These are phyloP conservation scores for Grigorovia jiainica DNA, from an alignment of 805 yeast genomes.

Conservation along the genomic window DNA sequence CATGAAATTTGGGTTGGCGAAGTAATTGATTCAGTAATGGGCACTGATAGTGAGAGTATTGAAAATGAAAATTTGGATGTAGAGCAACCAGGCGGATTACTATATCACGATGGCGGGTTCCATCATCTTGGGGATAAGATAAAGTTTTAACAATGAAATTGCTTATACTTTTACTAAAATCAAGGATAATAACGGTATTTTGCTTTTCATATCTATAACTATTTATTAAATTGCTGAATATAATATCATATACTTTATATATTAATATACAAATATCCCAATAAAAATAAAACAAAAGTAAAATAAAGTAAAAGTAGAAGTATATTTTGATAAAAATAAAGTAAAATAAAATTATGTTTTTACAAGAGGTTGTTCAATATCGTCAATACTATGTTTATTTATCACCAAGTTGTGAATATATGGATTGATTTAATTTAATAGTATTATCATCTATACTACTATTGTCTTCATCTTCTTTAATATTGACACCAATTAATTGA, in stretches of 20 bases:
- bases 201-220: too few species aligned
- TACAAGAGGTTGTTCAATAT: too few species aligned
- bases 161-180: too few species aligned
- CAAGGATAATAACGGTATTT: too few species aligned
- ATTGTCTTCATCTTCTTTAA: conserved; percentile 22
- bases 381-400: background rate
- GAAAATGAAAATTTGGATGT: conserved; percentile 23
- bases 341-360: too few species aligned
- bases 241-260: too few species aligned
- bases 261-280: too few species aligned
- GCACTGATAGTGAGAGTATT: conserved; percentile 9
- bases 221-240: background rate
- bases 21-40: conserved; percentile 46
- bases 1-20: conserved; percentile 89
- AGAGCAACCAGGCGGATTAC: conserved; percentile 48
- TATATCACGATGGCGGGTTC: conserved; percentile 56
- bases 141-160: too few species aligned
- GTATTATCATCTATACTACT: conserved; percentile 11
- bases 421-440: conserved; percentile 23
- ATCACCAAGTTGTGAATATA: conserved; percentile 12
- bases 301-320: too few species aligned
- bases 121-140: conserved; percentile 36
- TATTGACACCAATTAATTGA: conserved; percentile 24
- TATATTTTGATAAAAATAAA: too few species aligned
- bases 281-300: too few species aligned